Percentiles rank a stretch among this genome's conserved stretches.
Conservation (phyloP, 257 asterid genomes). For the Solanum stenotomum region DNA sequence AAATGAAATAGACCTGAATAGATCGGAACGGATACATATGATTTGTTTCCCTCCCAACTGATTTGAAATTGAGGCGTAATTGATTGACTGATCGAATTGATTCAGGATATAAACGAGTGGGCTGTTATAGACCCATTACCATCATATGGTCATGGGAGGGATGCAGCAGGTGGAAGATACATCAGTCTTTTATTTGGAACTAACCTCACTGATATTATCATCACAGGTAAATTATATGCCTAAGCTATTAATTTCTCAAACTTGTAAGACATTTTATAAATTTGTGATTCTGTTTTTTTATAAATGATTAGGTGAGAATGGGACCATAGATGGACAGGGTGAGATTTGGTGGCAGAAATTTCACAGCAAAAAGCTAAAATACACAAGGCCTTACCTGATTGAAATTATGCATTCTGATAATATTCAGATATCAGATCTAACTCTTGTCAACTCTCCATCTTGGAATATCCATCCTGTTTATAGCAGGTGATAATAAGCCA, state of each 20-base stretch:
- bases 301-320: conserved; percentile 50
- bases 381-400: conserved; percentile 45
- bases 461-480: conserved; percentile 78
- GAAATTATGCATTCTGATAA: conserved; percentile 48
- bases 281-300: background rate
- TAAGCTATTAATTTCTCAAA: background rate
- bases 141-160: conserved; percentile 71
- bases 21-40: background rate
- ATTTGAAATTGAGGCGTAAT: background rate
- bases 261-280: background rate
- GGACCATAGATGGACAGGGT: conserved; percentile 76
- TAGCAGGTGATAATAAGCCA: conserved; percentile 34
- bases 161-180: conserved; percentile 55
- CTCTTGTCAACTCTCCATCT: conserved; percentile 50
- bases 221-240: conserved; percentile 35
- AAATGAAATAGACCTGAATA: background rate
- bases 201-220: conserved; percentile 47
- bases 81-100: background rate
- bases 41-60: background rate
- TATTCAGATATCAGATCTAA: conserved; percentile 42
- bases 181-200: conserved; percentile 55
- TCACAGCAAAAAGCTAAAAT: conserved; percentile 48
- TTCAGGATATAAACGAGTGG: conserved; percentile 19
- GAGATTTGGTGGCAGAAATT: conserved; percentile 69
- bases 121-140: conserved; percentile 61